Percentiles rank a stretch among this genome's conserved stretches.
Evolutionary conservation across 2,329 filamentous ascomycete genomes (phyloP).

Genomic region (Aspergillus brunneoviolaceus): DNA sequence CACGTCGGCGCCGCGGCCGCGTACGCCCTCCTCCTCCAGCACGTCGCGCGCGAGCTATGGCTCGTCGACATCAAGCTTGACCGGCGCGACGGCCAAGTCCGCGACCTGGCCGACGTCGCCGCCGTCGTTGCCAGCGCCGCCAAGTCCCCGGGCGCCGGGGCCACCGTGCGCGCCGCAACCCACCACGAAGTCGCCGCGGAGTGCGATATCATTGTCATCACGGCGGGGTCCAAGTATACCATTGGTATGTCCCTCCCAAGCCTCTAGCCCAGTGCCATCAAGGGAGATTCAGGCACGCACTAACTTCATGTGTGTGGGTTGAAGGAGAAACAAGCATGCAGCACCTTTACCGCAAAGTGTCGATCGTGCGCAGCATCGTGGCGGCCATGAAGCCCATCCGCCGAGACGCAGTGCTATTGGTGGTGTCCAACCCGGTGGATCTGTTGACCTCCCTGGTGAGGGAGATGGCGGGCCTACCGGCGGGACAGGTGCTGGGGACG

Average conservation of each 20-base stretch:
- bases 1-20: conserved; percentile 7
- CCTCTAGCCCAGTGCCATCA: background rate
- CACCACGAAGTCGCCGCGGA: conserved; percentile 50
- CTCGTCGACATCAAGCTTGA: conserved; percentile 49
- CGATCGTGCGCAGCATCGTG: conserved; percentile 51
- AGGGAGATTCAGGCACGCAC: background rate
- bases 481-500: conserved; percentile 52
- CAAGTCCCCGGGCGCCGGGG: conserved; percentile 27
- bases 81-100: conserved; percentile 49
- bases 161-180: conserved; percentile 46
- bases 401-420: conserved; percentile 49
- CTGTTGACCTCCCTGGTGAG: conserved; percentile 53
- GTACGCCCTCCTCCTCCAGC: conserved; percentile 45
- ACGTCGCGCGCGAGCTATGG: conserved; percentile 53
- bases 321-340: conserved; percentile 47
- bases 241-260: conserved; percentile 26
- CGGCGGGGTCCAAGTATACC: conserved; percentile 54
- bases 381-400: conserved; percentile 51
- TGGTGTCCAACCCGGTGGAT: conserved; percentile 58
- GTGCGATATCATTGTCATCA: conserved; percentile 56
- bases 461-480: conserved; percentile 49
- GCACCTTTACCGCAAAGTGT: conserved; percentile 42
- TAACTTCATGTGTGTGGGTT: background rate
- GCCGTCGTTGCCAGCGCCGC: conserved; percentile 24
- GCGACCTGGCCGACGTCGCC: conserved; percentile 53